Evolutionary conservation across 83 land plant genomes (phyloP), one percentile per base, ranked within the genome.

Genomic region (Isoetes engelmannii): DNA sequence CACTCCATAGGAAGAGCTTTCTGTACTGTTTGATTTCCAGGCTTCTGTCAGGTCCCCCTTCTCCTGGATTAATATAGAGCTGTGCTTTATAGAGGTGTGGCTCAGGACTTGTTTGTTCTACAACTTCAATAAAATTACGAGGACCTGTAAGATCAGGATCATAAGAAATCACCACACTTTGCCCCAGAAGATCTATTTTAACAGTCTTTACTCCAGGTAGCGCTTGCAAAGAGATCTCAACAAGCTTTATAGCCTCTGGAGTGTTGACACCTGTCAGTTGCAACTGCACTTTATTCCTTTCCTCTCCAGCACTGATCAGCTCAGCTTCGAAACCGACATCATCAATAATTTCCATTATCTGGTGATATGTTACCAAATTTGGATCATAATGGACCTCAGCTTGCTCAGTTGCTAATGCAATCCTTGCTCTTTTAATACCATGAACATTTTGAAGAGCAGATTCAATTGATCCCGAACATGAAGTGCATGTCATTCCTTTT

Each of bases 401-500:
- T 79, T 90, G 92, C 69, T 90, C 97, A 46, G 93, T 83, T 49
- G 92, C 85, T 12, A 94, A 82, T 17, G 88, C 88, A 63, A 94
- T 92, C 17, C 71, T 77, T 57, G 92, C 98, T 55, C 81, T 83
- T 57, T 88, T 86, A 28, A 94, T 90, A 58, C 98, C 98, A 67
- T 70, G 74, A 20, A 75, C 75, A 76, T 81, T 84, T 18, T 45
- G 64, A 47, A 94, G 83, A 12, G 86, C 77, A 48, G 69, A 68
- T 57, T 88, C 96, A 47, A 88, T 69, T 6, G 96, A 90, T 48
- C 79, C 83, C 42, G 96, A 90, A 69, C 96, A 92, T 45, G 92
- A 87, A 20, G 98, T 92, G 75, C 92, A 90, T 5, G 89, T 84
- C 96, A 93, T 90, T 53, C 96, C 98, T 76, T 85, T 90, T 45